A percentile compares a stretch with the other conserved stretches of the same genome.
Conservation (phyloP, 2,329 filamentous ascomycete species). For the Apiospora hydei region DNA sequence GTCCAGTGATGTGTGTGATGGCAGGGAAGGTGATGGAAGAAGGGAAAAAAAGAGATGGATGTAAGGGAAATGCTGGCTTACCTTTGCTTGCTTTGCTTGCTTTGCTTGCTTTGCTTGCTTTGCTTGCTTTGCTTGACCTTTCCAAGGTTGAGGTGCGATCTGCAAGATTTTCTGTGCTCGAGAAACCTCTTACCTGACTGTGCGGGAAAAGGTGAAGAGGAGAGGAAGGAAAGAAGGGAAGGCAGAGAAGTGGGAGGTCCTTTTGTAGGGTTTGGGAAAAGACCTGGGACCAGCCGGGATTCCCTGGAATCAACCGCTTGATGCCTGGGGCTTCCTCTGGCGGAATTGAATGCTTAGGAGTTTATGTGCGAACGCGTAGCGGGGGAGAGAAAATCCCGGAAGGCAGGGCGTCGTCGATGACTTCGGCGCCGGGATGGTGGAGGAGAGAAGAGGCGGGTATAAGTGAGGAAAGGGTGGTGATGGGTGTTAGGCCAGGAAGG, state of each 20-base stretch:
- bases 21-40: constrained; percentile 9
- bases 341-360: neutral
- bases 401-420: too few relatives aligned
- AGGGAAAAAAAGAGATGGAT: neutral
- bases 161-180: neutral
- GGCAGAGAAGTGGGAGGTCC: constrained; percentile 1
- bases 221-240: neutral
- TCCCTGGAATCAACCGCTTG: neutral
- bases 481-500: neutral
- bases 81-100: neutral
- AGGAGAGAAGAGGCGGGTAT: neutral
- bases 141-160: neutral
- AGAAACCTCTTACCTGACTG: neutral
- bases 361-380: too few relatives aligned
- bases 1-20: constrained; percentile 4
- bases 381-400: too few relatives aligned
- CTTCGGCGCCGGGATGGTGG: neutral
- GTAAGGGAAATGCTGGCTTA: neutral
- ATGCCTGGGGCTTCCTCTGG: neutral
- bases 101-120: neutral
- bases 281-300: neutral
- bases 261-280: neutral
- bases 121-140: neutral
- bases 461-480: neutral
- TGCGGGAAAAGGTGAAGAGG: constrained; percentile 6